Base-by-base conservation (phyloP, 2,329 filamentous ascomycete species). In the Westerdykella aurantiaca region DNA sequence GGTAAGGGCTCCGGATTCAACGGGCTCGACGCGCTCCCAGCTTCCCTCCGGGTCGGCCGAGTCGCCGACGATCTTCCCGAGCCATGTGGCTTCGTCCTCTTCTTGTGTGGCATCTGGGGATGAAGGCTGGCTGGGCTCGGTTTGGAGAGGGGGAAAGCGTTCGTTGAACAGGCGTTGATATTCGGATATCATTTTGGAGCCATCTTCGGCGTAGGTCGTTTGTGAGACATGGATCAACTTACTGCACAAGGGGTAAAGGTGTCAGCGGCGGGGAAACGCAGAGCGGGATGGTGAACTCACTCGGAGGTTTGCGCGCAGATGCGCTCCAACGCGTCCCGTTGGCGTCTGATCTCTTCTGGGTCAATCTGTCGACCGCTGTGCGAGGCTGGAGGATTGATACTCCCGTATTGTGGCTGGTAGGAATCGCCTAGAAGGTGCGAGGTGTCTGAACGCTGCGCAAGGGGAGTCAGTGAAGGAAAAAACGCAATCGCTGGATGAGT, bases 191-290 rank as follows among this genome's bases (percentile, higher is more conserved):
- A 62, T 56, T 44, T 68, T 69, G 37, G 66, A 60, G 31, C 53
- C 52, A 40, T 69, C 60, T 31, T 69, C 60, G 34, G 66, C 58
- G 52, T 68, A 62, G 39, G 64, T 62, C 41, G 58, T 57, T 47
- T 74, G 71, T 41, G 69, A 66, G 50, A 74, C 71, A 55, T 74
- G 70, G 53, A 75, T 75, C 60, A 75, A 63, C 51, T 74, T 72
- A 57, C 72, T 75, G 48, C 18, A 35, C 45, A 61, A 58, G 56
- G 56, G 59, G 59, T 59, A 49, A 55, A 50, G 38, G 42, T 40
- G 29, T 37, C 42, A 46, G 42, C 40, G 35, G 16, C 22, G 34
- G 23, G 23, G 33, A 33, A 41, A 39, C 38, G 43, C 23, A 37
- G 17, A 35, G 18, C 37, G 42, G 38, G 18, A 43, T 29, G 37